Evolutionary conservation across 2,329 filamentous ascomycete genomes (phyloP), one percentile per base, ranked within the genome.

Genomic region (Phaeosphaeriaceae sp.): DNA sequence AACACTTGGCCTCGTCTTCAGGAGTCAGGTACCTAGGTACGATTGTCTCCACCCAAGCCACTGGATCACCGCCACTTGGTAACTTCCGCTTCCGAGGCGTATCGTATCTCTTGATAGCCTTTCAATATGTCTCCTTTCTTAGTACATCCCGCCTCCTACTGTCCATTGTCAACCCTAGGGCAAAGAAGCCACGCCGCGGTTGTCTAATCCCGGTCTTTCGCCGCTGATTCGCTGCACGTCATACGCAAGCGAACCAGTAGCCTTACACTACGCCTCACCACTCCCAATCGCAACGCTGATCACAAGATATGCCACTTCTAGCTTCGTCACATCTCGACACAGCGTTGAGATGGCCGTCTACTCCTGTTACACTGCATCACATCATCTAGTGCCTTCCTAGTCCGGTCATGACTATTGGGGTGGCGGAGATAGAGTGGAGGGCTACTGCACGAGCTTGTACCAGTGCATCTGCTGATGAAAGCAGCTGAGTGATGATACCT

Each of bases 211-310:
- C 34, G 48, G 53, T 23, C 20, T 54, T 35, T 12, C 34, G 38
- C n/a, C 44, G 53, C 40, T 57, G 35, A 70, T 69, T 71, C 58
- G 67, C 64, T 60, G 50, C 48, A 52, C 39, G 41, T 48, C 48
- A 56, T 45, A 38, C 42, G 38, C 53, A 63, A 66, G 60, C 66
- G 61, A 67, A 48, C 61, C 61, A 66, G 56, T 60, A 61, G 51
- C 55, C 53, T 34, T 44, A 28, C 50, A 50, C 62, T 62, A 63
- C 56, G 40, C 32, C 44, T 55, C 44, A 52, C 36, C 52, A 51
- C 42, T 39, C 42, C 66, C 66, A 71, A 64, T 70, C 52, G 56
- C 44, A 56, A 50, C 36, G 46, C 46, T 18, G 48, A 61, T 64
- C 54, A 60, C 65, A 48, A 45, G 54, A 47, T 52, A 46, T 50